Conservation (phyloP, 2,329 filamentous ascomycete species). For the Akanthomyces lecanii region DNA sequence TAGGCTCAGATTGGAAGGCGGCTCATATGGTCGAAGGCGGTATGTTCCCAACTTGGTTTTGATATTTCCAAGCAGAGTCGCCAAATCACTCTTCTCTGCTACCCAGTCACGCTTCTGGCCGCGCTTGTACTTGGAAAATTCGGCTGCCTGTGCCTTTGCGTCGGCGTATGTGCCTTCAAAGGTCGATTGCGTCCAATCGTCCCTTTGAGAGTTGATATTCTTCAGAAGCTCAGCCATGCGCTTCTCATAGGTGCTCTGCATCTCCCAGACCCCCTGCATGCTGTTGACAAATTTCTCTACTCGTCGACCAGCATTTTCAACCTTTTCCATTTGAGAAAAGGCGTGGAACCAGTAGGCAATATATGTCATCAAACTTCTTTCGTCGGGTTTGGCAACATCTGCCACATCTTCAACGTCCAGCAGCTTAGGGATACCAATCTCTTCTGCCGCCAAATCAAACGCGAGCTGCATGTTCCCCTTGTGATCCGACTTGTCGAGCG, state of each 20-base stretch:
- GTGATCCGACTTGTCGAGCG: conserved; percentile 89
- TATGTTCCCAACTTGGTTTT: conserved; percentile 98
- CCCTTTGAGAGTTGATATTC: conserved; percentile 67
- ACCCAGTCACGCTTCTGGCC: conserved; percentile 93
- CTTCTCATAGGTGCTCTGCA: conserved; percentile 94
- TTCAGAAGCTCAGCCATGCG: conserved; percentile 80
- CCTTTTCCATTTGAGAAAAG: conserved; percentile 97
- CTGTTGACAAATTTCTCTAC: conserved; percentile 99
- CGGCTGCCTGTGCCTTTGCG: conserved; percentile 77
- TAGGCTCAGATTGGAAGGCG: conserved; percentile 75
- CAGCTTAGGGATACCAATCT: conserved; percentile 94
- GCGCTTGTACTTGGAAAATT: conserved; percentile 86
- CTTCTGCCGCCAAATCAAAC: conserved; percentile 91
- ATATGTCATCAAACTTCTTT: conserved; percentile 97
- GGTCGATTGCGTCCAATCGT: conserved; percentile 70
- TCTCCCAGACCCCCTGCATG: conserved; percentile 99
- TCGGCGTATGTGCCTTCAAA: conserved; percentile 92
- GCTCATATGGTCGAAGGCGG: conserved; percentile 83
- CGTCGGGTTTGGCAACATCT: conserved; percentile 92
- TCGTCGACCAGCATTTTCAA: conserved; percentile 91
- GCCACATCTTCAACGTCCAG: conserved; percentile 97
- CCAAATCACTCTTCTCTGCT: conserved; percentile 92
- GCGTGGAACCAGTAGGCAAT: conserved; percentile 99
- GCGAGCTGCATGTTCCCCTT: conserved; percentile 96
- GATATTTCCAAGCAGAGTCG: conserved; percentile 91